Evolutionary conservation across 2,329 filamentous ascomycete species (phyloP).

Genomic region (Pseudogymnoascus sp.): DNA sequence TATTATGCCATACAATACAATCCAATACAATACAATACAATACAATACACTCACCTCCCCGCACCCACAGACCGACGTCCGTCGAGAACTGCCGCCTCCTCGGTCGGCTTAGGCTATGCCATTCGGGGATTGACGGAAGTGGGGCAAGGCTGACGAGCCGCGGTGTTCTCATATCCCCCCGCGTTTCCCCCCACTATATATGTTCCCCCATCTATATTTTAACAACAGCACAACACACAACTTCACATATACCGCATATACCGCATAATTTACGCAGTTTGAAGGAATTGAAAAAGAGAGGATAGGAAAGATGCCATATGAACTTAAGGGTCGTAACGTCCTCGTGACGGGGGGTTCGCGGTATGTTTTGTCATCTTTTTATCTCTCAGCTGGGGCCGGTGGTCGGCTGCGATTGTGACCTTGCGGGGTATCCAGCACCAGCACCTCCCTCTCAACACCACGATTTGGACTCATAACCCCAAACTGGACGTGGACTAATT

Average conservation of each 20-base stretch:
- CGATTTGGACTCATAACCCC: neutral
- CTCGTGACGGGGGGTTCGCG: conserved; percentile 59
- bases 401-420: neutral
- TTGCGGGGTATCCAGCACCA: neutral
- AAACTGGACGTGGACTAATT: neutral
- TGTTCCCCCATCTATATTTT: too few relatives aligned
- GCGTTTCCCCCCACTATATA: too few relatives aligned
- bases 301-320: conserved; percentile 49
- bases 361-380: conserved; percentile 35
- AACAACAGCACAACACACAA: too few relatives aligned
- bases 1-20: neutral
- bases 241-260: too few relatives aligned
- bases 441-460: neutral
- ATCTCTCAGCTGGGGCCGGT: neutral
- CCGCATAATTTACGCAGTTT: neutral
- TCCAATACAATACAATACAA: neutral
- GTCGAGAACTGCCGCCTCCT: neutral
- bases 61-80: neutral
- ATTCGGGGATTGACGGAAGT: too few relatives aligned
- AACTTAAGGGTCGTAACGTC: conserved; percentile 55
- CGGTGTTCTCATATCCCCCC: too few relatives aligned
- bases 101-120: too few relatives aligned
- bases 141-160: too few relatives aligned
- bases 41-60: neutral
- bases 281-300: neutral